These are phyloP conservation scores for Bipolaris sorokiniana DNA, from an alignment of 2,329 filamentous ascomycete species.

Conservation along the genomic window DNA sequence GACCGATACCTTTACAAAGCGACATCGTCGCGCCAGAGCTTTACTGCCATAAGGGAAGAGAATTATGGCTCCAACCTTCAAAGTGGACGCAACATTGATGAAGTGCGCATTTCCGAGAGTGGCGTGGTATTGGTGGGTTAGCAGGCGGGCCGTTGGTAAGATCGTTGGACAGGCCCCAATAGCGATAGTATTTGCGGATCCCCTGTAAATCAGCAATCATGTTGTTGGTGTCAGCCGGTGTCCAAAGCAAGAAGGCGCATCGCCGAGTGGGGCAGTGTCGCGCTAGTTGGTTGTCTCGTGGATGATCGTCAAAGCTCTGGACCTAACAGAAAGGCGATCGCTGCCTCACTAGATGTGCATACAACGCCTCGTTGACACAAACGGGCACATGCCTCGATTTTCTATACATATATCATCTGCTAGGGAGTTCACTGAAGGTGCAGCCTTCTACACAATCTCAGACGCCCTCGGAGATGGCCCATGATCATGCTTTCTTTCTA, in stretches of 20 bases:
- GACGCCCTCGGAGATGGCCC: background rate
- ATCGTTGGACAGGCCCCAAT: too few relatives aligned
- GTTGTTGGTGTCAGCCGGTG: background rate
- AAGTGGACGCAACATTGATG: background rate
- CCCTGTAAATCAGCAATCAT: background rate
- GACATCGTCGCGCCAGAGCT: background rate
- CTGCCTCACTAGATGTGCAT: background rate
- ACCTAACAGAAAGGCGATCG: background rate
- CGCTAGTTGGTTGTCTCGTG: background rate
- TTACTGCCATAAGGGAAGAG: background rate
- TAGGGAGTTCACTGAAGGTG: background rate
- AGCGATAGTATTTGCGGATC: too few relatives aligned
- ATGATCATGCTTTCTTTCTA: background rate
- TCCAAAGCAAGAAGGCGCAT: background rate
- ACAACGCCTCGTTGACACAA: background rate
- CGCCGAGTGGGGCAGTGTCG: background rate
- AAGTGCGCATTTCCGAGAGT: background rate
- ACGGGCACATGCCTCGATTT: background rate
- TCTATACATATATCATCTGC: background rate
- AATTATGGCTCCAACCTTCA: background rate
- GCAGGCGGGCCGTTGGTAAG: too few relatives aligned
- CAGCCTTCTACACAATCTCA: background rate
- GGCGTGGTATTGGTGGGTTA: too few relatives aligned
- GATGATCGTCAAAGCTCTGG: background rate
- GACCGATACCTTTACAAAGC: background rate